phyloP scores from a whole-genome alignment of 768 basidiomycete species.

The Steccherinum ochraceum region DNA sequence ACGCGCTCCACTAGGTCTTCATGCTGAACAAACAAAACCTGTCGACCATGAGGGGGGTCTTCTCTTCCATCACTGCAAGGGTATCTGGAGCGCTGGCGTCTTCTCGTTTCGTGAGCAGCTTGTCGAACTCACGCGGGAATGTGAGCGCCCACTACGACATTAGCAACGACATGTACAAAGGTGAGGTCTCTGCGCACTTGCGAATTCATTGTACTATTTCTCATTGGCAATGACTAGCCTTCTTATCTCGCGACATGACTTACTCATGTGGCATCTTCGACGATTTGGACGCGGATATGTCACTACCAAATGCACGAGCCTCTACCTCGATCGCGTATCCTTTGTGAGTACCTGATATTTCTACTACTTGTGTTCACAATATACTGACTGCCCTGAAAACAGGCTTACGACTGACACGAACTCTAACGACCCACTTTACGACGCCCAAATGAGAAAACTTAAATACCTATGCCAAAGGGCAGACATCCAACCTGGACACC shows the following conservation, averaged over 20 bases:
- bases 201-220: not conserved
- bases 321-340: too few relatives aligned
- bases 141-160: conserved; percentile 78
- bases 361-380: too few relatives aligned
- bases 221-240: too few relatives aligned
- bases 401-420: not conserved
- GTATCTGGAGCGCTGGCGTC: conserved; percentile 47
- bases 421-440: conserved; percentile 15
- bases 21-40: conserved; percentile 39
- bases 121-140: conserved; percentile 59
- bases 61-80: conserved; percentile 46
- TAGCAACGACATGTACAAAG: conserved; percentile 68
- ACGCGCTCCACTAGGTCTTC: conserved; percentile 43
- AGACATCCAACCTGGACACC: conserved; percentile 48
- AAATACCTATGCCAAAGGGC: conserved; percentile 59
- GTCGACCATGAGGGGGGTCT: conserved; percentile 35
- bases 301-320: too few relatives aligned
- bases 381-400: too few relatives aligned
- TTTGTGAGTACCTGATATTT: too few relatives aligned
- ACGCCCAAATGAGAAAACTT: conserved; percentile 45
- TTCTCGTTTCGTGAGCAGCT: conserved; percentile 52
- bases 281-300: conserved; percentile 56
- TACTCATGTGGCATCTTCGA: conserved; percentile 71
- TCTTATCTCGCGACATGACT: conserved; percentile 70
- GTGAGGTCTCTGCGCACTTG: conserved; percentile 22